Evolutionary conservation across 306 rosid genomes (phyloP), one percentile per base, ranked within the genome.

Genomic region (Argentina anserina): DNA sequence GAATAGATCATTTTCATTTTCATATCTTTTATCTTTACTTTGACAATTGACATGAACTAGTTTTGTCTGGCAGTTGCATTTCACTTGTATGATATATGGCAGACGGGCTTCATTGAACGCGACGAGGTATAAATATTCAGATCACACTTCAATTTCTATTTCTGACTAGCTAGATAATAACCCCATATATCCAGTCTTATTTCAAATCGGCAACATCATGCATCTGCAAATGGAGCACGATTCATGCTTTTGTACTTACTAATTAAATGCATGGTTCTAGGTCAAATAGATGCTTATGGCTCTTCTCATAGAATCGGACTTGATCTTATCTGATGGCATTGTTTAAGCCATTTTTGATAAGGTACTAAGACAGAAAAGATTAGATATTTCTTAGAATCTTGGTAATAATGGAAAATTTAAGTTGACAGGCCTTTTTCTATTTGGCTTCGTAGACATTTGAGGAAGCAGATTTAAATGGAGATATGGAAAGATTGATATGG

Each of bases 381-480:
- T n/a, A n/a, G n/a, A n/a, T n/a, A n/a, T n/a, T n/a, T n/a, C n/a
- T n/a, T n/a, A n/a, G n/a, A n/a, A n/a, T n/a, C n/a, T n/a, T n/a
- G n/a, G n/a, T n/a, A n/a, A n/a, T n/a, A n/a, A n/a, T 66, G 47
- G 10, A 13, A 23, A 34, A 46, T 41, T n/a, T n/a, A n/a, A n/a
- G n/a, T n/a, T n/a, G n/a, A n/a, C n/a, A n/a, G n/a, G n/a, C n/a
- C n/a, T n/a, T n/a, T n/a, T n/a, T n/a, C n/a, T 66, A 43, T 58
- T 29, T 46, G 26, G 47, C 21, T 76, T 36, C 40, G 28, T 66
- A 83, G 90, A 70, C 91, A 29, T 85, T 85, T 65, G 47, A 78
- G 75, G 90, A 89, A 68, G 90, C 87, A 8, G 88, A 83, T 71
- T 68, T 67, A 33, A 89, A 85, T 49, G 75, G 84, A 87, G 96